A percentile compares a stretch with the other conserved stretches of the same genome.
phyloP scores from a whole-genome alignment of 2,329 filamentous ascomycete species.

The Fusarium anthophilum region DNA sequence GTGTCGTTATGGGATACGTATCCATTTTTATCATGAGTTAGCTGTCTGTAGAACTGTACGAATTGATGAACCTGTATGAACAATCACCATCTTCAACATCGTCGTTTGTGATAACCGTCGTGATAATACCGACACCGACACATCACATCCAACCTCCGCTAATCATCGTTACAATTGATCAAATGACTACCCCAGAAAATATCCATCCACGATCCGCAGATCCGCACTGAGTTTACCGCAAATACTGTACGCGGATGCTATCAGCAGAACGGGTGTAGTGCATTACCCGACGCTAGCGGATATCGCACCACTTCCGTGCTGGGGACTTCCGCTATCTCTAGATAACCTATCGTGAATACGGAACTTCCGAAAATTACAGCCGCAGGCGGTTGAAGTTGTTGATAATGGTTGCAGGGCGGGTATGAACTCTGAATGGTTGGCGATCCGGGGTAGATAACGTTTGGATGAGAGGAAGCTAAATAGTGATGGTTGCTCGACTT shows the following conservation, averaged over 20 bases:
- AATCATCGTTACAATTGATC: not conserved
- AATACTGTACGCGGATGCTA: not conserved
- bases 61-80: not conserved
- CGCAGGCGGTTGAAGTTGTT: conserved; percentile 8
- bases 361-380: conserved; percentile 17
- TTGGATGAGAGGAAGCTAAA: conserved; percentile 25
- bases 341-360: conserved; percentile 7
- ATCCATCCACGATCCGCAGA: not conserved
- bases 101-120: not conserved
- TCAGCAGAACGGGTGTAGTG: conserved; percentile 3
- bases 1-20: conserved; percentile 41
- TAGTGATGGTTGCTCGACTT: conserved; percentile 20
- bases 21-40: conserved; percentile 30
- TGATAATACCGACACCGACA: not conserved
- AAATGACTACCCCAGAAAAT: not conserved
- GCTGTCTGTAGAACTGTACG: not conserved
- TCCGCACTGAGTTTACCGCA: not conserved
- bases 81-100: not conserved
- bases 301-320: conserved; percentile 5
- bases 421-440: conserved; percentile 4
- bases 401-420: conserved; percentile 4
- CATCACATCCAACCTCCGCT: not conserved
- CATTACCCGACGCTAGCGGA: conserved; percentile 35
- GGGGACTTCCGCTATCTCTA: conserved; percentile 8
- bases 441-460: not conserved